phyloP scores from a whole-genome alignment of 164 flowering plant genomes.

The Piper longum region DNA sequence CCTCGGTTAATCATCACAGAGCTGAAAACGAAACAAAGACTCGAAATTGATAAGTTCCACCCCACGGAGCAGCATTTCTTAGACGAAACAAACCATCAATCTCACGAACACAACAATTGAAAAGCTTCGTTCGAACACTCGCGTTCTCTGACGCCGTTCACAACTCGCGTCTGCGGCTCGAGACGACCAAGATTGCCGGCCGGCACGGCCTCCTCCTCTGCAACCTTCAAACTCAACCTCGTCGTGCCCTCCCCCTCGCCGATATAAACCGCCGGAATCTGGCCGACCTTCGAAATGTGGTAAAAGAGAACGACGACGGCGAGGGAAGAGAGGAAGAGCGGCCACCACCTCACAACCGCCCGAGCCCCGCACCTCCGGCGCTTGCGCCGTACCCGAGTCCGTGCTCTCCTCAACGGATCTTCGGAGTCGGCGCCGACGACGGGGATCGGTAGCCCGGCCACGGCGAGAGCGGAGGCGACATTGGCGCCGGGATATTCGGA shows the following conservation, averaged over 20 bases:
- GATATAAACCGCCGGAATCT: constrained; percentile 6
- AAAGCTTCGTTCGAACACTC: constrained; percentile 8
- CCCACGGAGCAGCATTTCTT: background rate
- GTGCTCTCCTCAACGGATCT: constrained; percentile 25
- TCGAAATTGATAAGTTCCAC: background rate
- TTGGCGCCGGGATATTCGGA: background rate
- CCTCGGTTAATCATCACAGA: background rate
- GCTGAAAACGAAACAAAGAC: background rate
- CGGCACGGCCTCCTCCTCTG: constrained; percentile 7
- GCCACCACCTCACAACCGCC: constrained; percentile 42
- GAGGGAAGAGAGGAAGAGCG: constrained; percentile 27
- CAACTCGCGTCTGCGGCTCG: constrained; percentile 28
- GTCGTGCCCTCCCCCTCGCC: constrained; percentile 1
- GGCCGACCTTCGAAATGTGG: constrained; percentile 31
- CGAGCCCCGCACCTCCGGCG: constrained; percentile 37
- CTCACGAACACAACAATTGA: background rate
- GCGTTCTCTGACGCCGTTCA: constrained; percentile 57
- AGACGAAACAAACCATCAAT: background rate
- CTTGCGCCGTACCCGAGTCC: constrained; percentile 39
- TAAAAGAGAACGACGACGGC: constrained; percentile 35
- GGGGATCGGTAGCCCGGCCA: constrained; percentile 27
- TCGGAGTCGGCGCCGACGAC: constrained; percentile 56
- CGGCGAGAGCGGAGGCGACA: constrained; percentile 3
- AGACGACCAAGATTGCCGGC: constrained; percentile 44
- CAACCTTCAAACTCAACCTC: constrained; percentile 3